phyloP scores from a whole-genome alignment of 371 early-diverging fungal species.

The Conidiobolus incongruus region DNA sequence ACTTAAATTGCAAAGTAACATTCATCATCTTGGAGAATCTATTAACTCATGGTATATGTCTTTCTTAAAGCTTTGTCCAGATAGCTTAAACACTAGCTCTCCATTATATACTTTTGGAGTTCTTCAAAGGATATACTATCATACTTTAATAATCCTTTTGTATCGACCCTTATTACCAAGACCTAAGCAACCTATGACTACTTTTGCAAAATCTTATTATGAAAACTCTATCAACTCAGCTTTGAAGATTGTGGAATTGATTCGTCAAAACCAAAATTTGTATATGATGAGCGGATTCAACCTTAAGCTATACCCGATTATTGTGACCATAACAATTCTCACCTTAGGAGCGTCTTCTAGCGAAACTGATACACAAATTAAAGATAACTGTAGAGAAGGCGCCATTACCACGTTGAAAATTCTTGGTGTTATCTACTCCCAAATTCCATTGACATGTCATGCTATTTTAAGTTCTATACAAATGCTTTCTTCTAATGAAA shows the following conservation, averaged over 20 bases:
- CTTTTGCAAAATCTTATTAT: not conserved
- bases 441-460: too few species aligned
- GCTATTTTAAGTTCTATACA: too few species aligned
- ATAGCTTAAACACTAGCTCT: not conserved
- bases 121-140: not conserved
- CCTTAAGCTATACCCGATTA: conserved; percentile 1
- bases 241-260: not conserved
- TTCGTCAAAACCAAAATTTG: not conserved
- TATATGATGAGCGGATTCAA: not conserved
- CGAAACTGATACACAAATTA: too few species aligned
- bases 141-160: not conserved
- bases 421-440: too few species aligned
- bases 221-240: not conserved
- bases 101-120: not conserved
- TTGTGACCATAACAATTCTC: not conserved
- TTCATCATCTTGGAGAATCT: conserved; percentile 1
- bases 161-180: conserved; percentile 1
- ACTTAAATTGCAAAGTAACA: not conserved
- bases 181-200: not conserved
- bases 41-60: not conserved
- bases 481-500: too few species aligned
- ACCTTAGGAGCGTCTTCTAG: not conserved
- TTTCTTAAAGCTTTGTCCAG: not conserved
- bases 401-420: too few species aligned
- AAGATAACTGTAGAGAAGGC: too few species aligned